Evolutionary conservation across 345 rosid species (phyloP).

Genomic region (Mangifera indica): DNA sequence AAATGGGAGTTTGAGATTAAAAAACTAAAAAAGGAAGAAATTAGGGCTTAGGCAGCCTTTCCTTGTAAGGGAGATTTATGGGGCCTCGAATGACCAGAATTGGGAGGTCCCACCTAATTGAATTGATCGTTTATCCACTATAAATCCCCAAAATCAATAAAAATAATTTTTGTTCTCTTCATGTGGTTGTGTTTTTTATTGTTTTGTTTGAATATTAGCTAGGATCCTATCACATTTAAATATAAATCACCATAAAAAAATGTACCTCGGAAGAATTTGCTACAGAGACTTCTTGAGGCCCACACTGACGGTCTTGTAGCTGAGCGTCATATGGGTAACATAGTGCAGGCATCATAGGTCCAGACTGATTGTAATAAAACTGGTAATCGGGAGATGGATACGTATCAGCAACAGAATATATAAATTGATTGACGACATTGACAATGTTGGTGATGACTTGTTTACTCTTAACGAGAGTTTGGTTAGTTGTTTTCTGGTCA

Average conservation of each 20-base stretch:
- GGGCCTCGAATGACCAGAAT: too few relatives aligned
- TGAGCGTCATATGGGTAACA: conserved; percentile 75
- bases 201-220: too few relatives aligned
- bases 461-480: conserved; percentile 86
- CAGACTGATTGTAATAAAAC: conserved; percentile 75
- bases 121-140: too few relatives aligned
- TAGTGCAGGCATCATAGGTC: conserved; percentile 84
- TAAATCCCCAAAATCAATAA: too few relatives aligned
- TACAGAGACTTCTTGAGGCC: conserved; percentile 62
- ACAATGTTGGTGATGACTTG: conserved; percentile 80
- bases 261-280: conserved; percentile 80
- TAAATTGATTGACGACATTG: conserved; percentile 70
- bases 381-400: conserved; percentile 57
- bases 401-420: conserved; percentile 73
- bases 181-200: too few relatives aligned
- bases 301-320: conserved; percentile 62
- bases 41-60: too few relatives aligned
- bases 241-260: conserved; percentile 1
- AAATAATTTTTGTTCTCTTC: too few relatives aligned
- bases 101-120: too few relatives aligned
- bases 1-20: too few relatives aligned
- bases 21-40: neutral
- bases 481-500: conserved; percentile 82
- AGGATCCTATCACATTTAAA: neutral
- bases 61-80: too few relatives aligned